A percentile compares a stretch with the other conserved stretches of the same genome.
Conservation (phyloP, 352 stramenopile genomes). For the Pilasporangium apinafurcum region DNA sequence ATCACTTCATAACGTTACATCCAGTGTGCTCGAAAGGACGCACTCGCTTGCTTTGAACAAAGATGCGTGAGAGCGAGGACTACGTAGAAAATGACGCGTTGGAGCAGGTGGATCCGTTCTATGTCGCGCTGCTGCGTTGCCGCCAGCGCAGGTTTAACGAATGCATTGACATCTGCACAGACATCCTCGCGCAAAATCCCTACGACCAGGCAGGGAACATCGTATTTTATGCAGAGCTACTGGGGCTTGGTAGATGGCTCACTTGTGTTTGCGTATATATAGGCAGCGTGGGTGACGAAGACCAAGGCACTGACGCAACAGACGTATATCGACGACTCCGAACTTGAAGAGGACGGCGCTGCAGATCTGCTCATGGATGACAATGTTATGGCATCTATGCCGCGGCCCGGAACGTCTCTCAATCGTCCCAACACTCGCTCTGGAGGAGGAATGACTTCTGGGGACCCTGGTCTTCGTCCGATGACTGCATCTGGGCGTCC, state of each 20-base stretch:
- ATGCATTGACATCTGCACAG: slow-evolving; percentile 78
- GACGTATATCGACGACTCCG: slow-evolving; percentile 90
- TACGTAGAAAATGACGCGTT: slow-evolving; percentile 23
- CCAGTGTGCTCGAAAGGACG: slow-evolving; percentile 6
- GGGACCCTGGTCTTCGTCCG: slow-evolving; percentile 70
- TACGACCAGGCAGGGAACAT: slow-evolving; percentile 62
- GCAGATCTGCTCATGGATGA: slow-evolving; percentile 91
- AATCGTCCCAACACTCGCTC: slow-evolving; percentile 69
- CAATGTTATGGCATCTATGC: slow-evolving; percentile 87
- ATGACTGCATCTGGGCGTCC: slow-evolving; percentile 82
- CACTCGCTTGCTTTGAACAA: slow-evolving; percentile 1
- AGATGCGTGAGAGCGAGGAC: slow-evolving; percentile 1
- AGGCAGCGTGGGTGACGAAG: slow-evolving; percentile 90
- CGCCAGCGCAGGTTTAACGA: slow-evolving; percentile 76
- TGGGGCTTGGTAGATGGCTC: background rate
- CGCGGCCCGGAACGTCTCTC: slow-evolving; percentile 85
- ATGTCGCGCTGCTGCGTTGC: slow-evolving; percentile 71
- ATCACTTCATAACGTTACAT: background rate
- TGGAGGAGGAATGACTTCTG: slow-evolving; percentile 18
- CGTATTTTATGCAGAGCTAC: background rate
- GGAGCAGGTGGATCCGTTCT: slow-evolving; percentile 86
- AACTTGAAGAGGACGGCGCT: slow-evolving; percentile 88
- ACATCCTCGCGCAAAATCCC: slow-evolving; percentile 79
- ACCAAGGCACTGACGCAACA: slow-evolving; percentile 83
- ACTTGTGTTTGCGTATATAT: background rate